Conservation (phyloP, 257 asterid genomes). For the Plantago major region DNA sequence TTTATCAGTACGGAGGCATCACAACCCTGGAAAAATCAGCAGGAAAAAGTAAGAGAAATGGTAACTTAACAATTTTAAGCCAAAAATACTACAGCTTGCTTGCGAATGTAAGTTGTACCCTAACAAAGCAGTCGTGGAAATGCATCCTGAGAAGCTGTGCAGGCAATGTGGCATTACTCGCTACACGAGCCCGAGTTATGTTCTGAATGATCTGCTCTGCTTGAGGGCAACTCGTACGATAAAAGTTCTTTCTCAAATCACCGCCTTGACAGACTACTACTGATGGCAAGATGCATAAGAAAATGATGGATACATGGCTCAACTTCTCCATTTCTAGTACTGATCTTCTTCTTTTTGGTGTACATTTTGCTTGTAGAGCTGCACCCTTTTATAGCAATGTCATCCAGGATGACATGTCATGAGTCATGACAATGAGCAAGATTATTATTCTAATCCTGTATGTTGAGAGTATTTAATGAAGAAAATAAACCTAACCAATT, state of each 20-base stretch:
- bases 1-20: slow-evolving; percentile 44
- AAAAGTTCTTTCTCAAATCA: slow-evolving; percentile 30
- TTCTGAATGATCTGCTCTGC: slow-evolving; percentile 35
- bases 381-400: slow-evolving; percentile 16
- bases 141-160: slow-evolving; percentile 47
- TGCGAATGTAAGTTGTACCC: slow-evolving; percentile 18
- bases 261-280: slow-evolving; percentile 29
- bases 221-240: slow-evolving; percentile 28
- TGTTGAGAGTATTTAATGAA: slow-evolving; percentile 8
- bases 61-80: not conserved
- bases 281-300: slow-evolving; percentile 16
- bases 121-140: slow-evolving; percentile 50
- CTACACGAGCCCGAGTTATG: slow-evolving; percentile 32
- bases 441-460: not conserved
- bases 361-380: not conserved
- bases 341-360: not conserved
- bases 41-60: not conserved
- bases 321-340: not conserved
- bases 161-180: slow-evolving; percentile 32
- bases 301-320: slow-evolving; percentile 1
- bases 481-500: slow-evolving; percentile 12
- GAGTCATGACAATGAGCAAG: not conserved
- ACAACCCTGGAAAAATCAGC: slow-evolving; percentile 32
- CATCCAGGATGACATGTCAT: not conserved
- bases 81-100: not conserved